Evolutionary conservation across 768 basidiomycete species (phyloP).

Genomic region (Mycena rosella): DNA sequence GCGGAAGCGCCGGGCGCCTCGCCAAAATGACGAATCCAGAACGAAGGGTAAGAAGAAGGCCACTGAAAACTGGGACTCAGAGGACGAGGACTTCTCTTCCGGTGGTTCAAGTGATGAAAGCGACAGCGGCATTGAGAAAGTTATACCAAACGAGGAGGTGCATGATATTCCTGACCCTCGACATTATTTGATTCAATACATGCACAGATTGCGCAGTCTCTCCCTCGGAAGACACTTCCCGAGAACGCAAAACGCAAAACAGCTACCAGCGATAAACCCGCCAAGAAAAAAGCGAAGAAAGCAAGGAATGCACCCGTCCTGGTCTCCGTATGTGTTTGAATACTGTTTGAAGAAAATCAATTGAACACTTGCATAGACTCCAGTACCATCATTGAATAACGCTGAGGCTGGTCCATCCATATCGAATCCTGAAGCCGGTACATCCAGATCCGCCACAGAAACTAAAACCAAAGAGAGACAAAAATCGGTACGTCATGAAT

Average conservation of each 20-base stretch:
- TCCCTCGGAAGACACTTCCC: not conserved
- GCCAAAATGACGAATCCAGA: too few relatives aligned
- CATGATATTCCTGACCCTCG: too few relatives aligned
- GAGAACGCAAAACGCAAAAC: not conserved
- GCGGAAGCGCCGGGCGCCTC: too few relatives aligned
- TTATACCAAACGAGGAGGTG: constrained; percentile 1
- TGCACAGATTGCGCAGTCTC: not conserved
- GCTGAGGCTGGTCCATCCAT: not conserved
- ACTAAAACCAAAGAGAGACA: too few relatives aligned
- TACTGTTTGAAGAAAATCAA: too few relatives aligned
- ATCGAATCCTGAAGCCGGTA: not conserved
- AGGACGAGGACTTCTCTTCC: not conserved
- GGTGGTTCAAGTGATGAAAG: not conserved
- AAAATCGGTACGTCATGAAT: too few relatives aligned
- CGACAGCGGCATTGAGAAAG: constrained; percentile 5
- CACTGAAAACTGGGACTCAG: not conserved
- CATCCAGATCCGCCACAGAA: too few relatives aligned
- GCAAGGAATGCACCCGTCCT: too few relatives aligned
- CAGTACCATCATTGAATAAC: not conserved
- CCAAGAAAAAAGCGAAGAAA: not conserved
- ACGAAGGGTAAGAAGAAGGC: too few relatives aligned
- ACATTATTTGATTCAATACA: not conserved
- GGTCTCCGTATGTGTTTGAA: too few relatives aligned
- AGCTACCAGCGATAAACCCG: not conserved
- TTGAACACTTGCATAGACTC: too few relatives aligned